Conservation (phyloP, 345 rosid species). For the Acer campestre region DNA sequence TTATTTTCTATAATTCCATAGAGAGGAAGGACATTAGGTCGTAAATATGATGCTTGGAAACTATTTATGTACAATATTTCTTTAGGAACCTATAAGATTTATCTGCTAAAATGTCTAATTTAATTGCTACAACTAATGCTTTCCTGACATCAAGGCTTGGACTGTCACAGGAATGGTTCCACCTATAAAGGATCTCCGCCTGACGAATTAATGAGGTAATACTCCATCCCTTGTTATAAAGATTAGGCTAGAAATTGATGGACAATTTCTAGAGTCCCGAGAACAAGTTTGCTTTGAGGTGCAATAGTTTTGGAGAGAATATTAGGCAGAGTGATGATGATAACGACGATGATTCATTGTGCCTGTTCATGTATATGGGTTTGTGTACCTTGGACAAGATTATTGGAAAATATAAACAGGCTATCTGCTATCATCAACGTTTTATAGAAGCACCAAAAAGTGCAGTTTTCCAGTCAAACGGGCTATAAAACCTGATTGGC, state of each 20-base stretch:
- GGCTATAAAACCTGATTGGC: background rate
- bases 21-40: background rate
- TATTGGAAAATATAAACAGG: background rate
- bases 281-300: background rate
- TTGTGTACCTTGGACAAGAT: background rate
- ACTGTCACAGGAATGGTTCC: slow-evolving; percentile 44
- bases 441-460: background rate
- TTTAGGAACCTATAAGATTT: background rate
- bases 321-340: background rate
- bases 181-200: slow-evolving; percentile 39
- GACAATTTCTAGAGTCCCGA: background rate
- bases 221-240: background rate
- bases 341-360: background rate
- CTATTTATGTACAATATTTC: background rate
- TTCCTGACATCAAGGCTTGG: slow-evolving; percentile 21
- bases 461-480: background rate
- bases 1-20: too few species aligned
- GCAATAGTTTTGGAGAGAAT: background rate
- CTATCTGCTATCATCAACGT: background rate
- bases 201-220: slow-evolving; percentile 85
- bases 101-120: background rate
- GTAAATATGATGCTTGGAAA: background rate
- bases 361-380: background rate
- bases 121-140: background rate
- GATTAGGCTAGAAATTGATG: background rate